A percentile compares a stretch with the other conserved stretches of the same genome.
Conservation (phyloP, 192 early-diverging fungal species). For the Ambispora gerdemannii region DNA sequence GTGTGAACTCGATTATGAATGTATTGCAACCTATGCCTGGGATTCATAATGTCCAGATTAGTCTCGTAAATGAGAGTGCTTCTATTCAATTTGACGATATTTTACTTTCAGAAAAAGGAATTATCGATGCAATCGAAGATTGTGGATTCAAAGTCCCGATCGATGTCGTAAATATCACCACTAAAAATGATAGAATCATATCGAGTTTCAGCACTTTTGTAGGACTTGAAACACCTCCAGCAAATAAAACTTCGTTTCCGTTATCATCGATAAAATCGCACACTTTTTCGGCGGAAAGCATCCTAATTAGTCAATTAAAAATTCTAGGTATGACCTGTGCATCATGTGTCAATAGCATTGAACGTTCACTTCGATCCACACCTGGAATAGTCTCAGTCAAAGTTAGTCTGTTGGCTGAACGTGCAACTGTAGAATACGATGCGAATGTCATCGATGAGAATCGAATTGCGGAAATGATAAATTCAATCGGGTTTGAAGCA, state of each 20-base stretch:
- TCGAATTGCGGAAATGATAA: slow-evolving; percentile 62
- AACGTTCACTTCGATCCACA: slow-evolving; percentile 57
- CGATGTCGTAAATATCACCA: background rate
- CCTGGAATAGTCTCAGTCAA: slow-evolving; percentile 69
- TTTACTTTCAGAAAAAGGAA: slow-evolving; percentile 27
- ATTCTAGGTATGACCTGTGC: slow-evolving; percentile 96
- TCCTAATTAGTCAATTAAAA: slow-evolving; percentile 52
- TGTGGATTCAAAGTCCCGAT: slow-evolving; percentile 30
- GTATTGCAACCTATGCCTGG: slow-evolving; percentile 52
- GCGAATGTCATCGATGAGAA: slow-evolving; percentile 41
- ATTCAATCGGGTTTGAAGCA: slow-evolving; percentile 74
- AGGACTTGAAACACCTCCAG: background rate
- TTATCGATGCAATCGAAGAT: slow-evolving; percentile 64
- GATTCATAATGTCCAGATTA: slow-evolving; percentile 50
- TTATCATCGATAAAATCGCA: slow-evolving; percentile 12
- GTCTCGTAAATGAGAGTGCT: slow-evolving; percentile 52
- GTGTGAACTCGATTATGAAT: slow-evolving; percentile 67
- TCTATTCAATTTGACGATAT: slow-evolving; percentile 50
- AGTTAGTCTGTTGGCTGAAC: slow-evolving; percentile 83
- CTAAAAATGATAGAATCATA: too few species aligned
- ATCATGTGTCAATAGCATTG: slow-evolving; percentile 84
- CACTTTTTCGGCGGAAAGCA: background rate
- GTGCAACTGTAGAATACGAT: slow-evolving; percentile 69
- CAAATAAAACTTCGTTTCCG: background rate
- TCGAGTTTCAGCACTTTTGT: background rate